Evolutionary conservation across 805 yeast species (phyloP).

Genomic region (Wickerhamomyces kurtzmanii): DNA sequence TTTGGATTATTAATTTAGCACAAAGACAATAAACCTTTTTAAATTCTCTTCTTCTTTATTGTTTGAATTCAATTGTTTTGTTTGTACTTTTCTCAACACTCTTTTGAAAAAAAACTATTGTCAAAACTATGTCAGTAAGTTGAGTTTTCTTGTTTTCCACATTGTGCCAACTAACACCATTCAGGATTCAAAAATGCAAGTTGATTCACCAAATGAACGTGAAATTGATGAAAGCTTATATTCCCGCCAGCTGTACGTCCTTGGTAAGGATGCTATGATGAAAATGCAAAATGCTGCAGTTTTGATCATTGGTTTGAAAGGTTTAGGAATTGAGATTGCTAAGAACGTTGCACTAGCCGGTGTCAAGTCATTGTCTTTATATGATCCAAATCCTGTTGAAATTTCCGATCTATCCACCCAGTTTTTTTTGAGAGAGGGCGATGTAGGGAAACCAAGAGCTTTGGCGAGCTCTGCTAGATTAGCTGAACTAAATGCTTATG

Average conservation of each 20-base stretch:
- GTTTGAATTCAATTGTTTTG: too few relatives aligned
- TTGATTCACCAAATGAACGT: conserved; percentile 27
- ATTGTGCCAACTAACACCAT: too few relatives aligned
- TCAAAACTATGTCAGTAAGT: too few relatives aligned
- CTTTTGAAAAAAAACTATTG: too few relatives aligned
- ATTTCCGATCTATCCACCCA: conserved; percentile 79
- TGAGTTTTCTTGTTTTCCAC: too few relatives aligned
- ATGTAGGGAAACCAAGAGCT: conserved; percentile 76
- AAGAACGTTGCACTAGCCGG: conserved; percentile 96
- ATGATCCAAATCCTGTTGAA: conserved; percentile 66
- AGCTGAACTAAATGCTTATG: conserved; percentile 82
- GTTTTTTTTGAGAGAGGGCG: conserved; percentile 64
- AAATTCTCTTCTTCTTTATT: too few relatives aligned
- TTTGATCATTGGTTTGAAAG: conserved; percentile 82
- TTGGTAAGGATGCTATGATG: conserved; percentile 97
- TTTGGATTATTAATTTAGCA: too few relatives aligned
- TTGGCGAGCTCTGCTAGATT: conserved; percentile 55
- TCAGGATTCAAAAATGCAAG: conserved; percentile 29
- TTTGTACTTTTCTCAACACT: too few relatives aligned
- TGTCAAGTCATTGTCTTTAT: conserved; percentile 80
- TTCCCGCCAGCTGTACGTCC: conserved; percentile 92
- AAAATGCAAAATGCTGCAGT: conserved; percentile 93
- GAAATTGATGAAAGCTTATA: conserved; percentile 89
- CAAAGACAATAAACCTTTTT: too few relatives aligned
- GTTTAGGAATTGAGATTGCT: conserved; percentile 93